A percentile compares a stretch with the other conserved stretches of the same genome.
Evolutionary conservation across 2,329 filamentous ascomycete genomes (phyloP).

Genomic region (Beauveria asiatica): DNA sequence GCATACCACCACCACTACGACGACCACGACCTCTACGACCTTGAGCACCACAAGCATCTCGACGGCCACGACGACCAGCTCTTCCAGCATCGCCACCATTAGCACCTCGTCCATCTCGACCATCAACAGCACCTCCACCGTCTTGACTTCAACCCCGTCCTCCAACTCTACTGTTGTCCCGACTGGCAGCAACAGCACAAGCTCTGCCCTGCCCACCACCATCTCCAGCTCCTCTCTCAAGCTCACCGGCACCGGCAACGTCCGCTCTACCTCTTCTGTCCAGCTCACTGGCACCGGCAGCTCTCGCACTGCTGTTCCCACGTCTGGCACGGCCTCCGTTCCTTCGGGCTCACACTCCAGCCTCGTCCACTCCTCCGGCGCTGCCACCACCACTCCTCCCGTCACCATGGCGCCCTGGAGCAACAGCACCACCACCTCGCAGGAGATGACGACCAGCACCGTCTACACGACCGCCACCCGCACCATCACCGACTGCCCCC

Average conservation of each 20-base stretch:
- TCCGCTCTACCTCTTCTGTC: not conserved
- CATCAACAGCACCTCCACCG: not conserved
- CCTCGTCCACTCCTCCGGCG: not conserved
- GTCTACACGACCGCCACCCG: conserved; percentile 13
- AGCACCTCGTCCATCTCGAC: conserved; percentile 11
- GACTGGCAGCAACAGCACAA: not conserved
- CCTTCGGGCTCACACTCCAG: not conserved
- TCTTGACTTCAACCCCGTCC: not conserved
- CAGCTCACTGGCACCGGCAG: not conserved
- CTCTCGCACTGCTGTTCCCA: not conserved
- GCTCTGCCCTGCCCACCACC: not conserved
- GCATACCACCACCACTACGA: conserved; percentile 16
- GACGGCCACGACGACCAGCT: conserved; percentile 2
- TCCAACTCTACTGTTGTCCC: not conserved
- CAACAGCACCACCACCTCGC: conserved; percentile 3
- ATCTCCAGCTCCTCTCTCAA: not conserved
- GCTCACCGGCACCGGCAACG: not conserved
- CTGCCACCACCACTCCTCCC: not conserved
- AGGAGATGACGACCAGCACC: conserved; percentile 13
- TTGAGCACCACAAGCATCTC: not conserved
- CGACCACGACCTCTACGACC: conserved; percentile 14
- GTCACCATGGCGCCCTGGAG: not conserved
- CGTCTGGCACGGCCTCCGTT: not conserved
- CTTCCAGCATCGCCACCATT: conserved; percentile 5
- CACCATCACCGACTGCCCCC: conserved; percentile 15